Evolutionary conservation across 2,329 filamentous ascomycete genomes (phyloP).

Genomic region (Microdochium paspali): DNA sequence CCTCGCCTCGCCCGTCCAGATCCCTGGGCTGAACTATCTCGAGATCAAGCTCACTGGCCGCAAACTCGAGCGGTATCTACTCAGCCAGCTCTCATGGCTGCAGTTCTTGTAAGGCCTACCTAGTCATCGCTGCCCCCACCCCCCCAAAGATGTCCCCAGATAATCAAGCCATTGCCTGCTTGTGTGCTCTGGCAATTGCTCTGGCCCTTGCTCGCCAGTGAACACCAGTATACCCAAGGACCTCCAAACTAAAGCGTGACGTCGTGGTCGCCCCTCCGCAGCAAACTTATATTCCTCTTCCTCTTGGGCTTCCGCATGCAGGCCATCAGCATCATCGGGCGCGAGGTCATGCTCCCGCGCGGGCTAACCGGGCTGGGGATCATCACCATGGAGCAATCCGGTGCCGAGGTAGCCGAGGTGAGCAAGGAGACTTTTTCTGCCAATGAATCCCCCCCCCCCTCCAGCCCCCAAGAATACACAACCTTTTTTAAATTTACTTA

Average conservation of each 20-base stretch:
- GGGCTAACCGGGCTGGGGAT: slow-evolving; percentile 63
- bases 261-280: slow-evolving; percentile 13
- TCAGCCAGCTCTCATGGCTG: slow-evolving; percentile 59
- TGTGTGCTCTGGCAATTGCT: no score
- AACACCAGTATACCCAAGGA: no score
- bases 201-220: no score
- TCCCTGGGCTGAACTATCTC: slow-evolving; percentile 53
- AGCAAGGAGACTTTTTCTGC: no score
- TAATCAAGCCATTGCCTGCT: not conserved
- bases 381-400: slow-evolving; percentile 61
- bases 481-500: no score
- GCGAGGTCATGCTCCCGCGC: slow-evolving; percentile 60
- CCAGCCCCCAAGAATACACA: slow-evolving; percentile 2
- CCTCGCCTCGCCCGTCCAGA: slow-evolving; percentile 46
- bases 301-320: slow-evolving; percentile 56
- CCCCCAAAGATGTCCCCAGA: not conserved
- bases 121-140: not conserved
- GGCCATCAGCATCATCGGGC: slow-evolving; percentile 60
- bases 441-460: no score
- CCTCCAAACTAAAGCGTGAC: no score
- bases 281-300: slow-evolving; percentile 54
- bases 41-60: slow-evolving; percentile 67
- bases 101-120: slow-evolving; percentile 45
- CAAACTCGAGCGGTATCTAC: slow-evolving; percentile 57
- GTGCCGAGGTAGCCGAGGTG: slow-evolving; percentile 45